Percentiles rank a stretch among this genome's conserved stretches.
Conservation (phyloP, 1,139 yeast genomes). For the Geotrichum histeridarum region DNA sequence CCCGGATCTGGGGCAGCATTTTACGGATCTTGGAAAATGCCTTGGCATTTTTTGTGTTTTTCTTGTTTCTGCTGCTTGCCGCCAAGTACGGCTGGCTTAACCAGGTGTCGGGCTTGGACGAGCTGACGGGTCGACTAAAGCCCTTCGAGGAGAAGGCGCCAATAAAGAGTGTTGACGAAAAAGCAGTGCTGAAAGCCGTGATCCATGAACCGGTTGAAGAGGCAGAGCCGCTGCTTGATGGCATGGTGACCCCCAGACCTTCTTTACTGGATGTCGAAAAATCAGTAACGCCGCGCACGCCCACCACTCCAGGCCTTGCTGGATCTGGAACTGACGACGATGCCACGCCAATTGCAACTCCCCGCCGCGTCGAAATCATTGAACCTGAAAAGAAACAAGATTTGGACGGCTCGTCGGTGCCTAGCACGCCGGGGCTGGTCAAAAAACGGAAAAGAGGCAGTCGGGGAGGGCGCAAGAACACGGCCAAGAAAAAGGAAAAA, state of each 20-base stretch:
- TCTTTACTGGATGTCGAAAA: background rate
- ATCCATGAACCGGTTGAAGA: background rate
- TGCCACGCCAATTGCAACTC: background rate
- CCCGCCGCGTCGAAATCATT: conserved; percentile 23
- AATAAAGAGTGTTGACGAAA: background rate
- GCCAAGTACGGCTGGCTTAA: conserved; percentile 43
- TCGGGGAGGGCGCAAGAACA: conserved; percentile 67
- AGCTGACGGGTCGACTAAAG: conserved; percentile 6
- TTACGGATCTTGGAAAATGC: conserved; percentile 47
- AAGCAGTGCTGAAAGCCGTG: background rate
- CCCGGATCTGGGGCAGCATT: conserved; percentile 26
- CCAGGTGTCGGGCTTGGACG: conserved; percentile 28
- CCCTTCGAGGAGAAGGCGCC: background rate
- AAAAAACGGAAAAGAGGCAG: conserved; percentile 76
- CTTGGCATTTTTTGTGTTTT: conserved; percentile 41
- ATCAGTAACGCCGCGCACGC: background rate
- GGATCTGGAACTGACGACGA: background rate
- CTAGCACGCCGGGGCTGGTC: conserved; percentile 13
- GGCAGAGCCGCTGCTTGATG: background rate
- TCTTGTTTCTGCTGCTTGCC: conserved; percentile 36
- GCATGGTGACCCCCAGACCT: background rate
- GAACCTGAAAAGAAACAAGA: conserved; percentile 21
- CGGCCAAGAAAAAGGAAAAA: conserved; percentile 11
- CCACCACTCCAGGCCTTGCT: background rate
- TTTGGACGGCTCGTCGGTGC: conserved; percentile 2